Conservation (phyloP, 2,329 filamentous ascomycete species). For the Phyllosticta ampelicida region DNA sequence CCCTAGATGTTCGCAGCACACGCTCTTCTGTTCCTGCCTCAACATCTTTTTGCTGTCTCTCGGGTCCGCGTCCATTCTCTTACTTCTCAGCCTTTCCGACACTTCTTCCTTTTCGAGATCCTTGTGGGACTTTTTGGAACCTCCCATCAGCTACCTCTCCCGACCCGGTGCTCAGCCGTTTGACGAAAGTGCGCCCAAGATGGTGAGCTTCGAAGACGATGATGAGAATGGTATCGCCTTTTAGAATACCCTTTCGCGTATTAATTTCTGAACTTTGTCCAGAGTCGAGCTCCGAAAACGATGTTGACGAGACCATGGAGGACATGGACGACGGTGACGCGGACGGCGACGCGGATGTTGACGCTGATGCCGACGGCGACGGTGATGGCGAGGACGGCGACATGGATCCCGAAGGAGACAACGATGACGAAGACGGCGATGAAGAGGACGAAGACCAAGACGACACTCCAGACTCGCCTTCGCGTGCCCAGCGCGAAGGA, state of each 20-base stretch:
- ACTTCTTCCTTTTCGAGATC: no score
- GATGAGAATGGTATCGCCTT: constrained; percentile 31
- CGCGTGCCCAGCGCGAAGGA: constrained; percentile 25
- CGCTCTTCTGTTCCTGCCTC: background rate
- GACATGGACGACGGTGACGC: constrained; percentile 32
- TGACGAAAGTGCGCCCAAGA: constrained; percentile 2
- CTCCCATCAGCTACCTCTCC: background rate
- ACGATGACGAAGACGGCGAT: constrained; percentile 26
- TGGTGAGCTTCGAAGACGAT: constrained; percentile 37
- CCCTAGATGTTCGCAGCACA: background rate
- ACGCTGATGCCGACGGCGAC: constrained; percentile 24
- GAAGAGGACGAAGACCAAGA: constrained; percentile 33
- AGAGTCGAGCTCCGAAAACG: constrained; percentile 31
- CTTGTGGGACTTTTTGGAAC: background rate
- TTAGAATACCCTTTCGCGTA: constrained; percentile 9
- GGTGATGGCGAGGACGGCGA: constrained; percentile 27
- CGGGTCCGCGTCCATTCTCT: background rate
- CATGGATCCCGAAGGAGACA: constrained; percentile 21
- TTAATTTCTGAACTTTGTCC: constrained; percentile 16
- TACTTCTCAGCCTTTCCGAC: no score
- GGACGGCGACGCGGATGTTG: constrained; percentile 27
- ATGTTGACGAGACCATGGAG: constrained; percentile 34
- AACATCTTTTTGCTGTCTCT: background rate
- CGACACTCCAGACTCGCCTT: constrained; percentile 33
- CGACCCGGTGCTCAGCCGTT: background rate